phyloP scores from a whole-genome alignment of 345 rosid genomes.

The Eucalyptus sp. region DNA sequence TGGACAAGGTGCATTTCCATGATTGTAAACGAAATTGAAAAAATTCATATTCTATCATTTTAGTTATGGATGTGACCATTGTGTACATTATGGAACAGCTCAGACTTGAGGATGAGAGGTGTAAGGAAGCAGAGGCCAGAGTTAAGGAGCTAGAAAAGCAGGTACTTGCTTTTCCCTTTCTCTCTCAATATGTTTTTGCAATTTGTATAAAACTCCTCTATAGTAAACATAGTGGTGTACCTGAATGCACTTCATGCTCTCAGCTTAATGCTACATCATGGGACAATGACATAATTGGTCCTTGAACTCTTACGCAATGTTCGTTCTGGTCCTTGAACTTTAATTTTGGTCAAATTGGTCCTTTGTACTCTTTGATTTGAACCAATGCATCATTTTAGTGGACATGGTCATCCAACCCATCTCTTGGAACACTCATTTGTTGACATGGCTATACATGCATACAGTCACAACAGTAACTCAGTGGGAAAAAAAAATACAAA shows the following conservation, averaged over 20 bases:
- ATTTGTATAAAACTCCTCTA: not conserved
- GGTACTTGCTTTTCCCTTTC: slow-evolving; percentile 25
- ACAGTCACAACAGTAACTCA: not conserved
- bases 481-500: not conserved
- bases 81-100: slow-evolving; percentile 43
- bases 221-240: not conserved
- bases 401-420: not conserved
- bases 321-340: not conserved
- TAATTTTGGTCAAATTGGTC: not conserved
- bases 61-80: not conserved
- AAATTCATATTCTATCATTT: not conserved
- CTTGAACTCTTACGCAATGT: not conserved
- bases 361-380: not conserved
- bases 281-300: not conserved
- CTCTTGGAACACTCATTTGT: not conserved
- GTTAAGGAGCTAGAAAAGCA: slow-evolving; percentile 97
- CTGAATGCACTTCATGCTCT: not conserved
- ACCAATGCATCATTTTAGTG: not conserved
- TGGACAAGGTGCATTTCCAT: slow-evolving; percentile 40
- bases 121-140: slow-evolving; percentile 85
- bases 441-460: not conserved
- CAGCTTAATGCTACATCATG: not conserved
- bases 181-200: not conserved
- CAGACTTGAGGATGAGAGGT: slow-evolving; percentile 74
- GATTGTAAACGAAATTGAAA: not conserved